A percentile compares a stretch with the other conserved stretches of the same genome.
phyloP scores from a whole-genome alignment of 179 eudicot species.

The Silene noctiflora region DNA sequence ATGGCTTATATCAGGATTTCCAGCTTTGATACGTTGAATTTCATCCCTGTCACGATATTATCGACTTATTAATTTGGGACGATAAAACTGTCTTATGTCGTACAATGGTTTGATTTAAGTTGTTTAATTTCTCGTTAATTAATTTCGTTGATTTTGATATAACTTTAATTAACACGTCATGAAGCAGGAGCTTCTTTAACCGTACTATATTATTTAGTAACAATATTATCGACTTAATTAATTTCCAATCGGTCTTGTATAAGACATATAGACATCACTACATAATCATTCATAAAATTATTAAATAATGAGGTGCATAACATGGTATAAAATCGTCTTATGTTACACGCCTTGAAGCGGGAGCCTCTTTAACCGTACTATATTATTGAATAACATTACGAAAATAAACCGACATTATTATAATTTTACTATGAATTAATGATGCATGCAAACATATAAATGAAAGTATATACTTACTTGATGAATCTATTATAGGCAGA shows the following conservation, averaged over 20 bases:
- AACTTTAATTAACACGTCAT: no score
- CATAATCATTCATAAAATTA: no score
- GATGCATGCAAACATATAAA: conserved; percentile 2
- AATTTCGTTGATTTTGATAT: no score
- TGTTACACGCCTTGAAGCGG: no score
- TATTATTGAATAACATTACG: neutral
- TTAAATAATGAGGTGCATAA: no score
- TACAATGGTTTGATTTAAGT: no score
- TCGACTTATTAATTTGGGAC: neutral
- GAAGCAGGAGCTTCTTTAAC: no score
- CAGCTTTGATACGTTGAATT: conserved; percentile 97
- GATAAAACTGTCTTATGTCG: no score
- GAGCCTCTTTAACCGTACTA: no score
- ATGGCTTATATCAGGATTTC: conserved; percentile 94
- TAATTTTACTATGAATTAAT: neutral
- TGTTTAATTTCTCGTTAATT: no score
- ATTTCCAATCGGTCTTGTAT: neutral
- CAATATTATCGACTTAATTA: neutral
- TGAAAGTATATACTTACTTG: conserved; percentile 49
- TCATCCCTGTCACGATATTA: conserved; percentile 58
- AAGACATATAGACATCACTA: neutral
- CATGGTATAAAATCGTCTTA: no score
- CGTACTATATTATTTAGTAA: conserved; percentile 1
- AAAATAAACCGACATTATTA: neutral
- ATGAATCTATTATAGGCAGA: conserved; percentile 99